Percentiles rank a stretch among this genome's conserved stretches.
These are phyloP conservation scores for Musa beccarii DNA, from an alignment of 176 grass and related monocot species.

Conservation along the genomic window DNA sequence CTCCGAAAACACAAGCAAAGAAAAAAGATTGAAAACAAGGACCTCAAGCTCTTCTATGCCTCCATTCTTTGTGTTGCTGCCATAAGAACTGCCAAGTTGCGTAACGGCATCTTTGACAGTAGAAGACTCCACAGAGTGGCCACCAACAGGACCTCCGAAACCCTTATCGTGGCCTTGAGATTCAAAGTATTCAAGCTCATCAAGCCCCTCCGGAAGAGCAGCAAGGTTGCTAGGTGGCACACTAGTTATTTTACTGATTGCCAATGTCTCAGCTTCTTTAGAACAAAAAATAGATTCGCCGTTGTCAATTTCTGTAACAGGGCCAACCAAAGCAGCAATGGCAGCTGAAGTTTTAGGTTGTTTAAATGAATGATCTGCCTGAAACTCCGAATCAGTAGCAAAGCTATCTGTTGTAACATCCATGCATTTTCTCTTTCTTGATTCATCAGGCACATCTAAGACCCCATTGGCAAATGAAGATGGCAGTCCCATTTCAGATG, in stretches of 20 bases:
- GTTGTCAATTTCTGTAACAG: neutral
- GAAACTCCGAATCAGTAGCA: neutral
- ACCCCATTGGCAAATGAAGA: neutral
- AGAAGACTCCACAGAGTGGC: conserved; percentile 17
- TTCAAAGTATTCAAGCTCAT: conserved; percentile 7
- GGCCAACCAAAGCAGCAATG: conserved; percentile 21
- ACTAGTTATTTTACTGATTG: conserved; percentile 14
- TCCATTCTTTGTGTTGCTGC: conserved; percentile 41
- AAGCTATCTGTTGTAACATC: neutral
- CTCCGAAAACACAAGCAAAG: conserved; percentile 1
- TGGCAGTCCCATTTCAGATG: neutral
- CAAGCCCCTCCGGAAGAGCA: neutral
- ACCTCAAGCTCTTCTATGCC: conserved; percentile 69
- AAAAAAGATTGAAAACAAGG: conserved; percentile 13
- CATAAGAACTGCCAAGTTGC: conserved; percentile 22
- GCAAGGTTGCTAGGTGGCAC: conserved; percentile 1
- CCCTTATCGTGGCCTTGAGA: neutral
- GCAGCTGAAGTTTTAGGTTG: conserved; percentile 19
- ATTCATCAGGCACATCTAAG: conserved; percentile 14
- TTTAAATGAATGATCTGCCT: conserved; percentile 1
- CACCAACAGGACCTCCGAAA: neutral
- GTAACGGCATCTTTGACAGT: conserved; percentile 22
- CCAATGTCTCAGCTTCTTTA: conserved; percentile 4
- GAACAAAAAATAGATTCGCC: neutral
- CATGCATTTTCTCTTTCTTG: conserved; percentile 7